phyloP scores from a whole-genome alignment of 768 basidiomycete genomes.

The Boletus barrowsii region DNA sequence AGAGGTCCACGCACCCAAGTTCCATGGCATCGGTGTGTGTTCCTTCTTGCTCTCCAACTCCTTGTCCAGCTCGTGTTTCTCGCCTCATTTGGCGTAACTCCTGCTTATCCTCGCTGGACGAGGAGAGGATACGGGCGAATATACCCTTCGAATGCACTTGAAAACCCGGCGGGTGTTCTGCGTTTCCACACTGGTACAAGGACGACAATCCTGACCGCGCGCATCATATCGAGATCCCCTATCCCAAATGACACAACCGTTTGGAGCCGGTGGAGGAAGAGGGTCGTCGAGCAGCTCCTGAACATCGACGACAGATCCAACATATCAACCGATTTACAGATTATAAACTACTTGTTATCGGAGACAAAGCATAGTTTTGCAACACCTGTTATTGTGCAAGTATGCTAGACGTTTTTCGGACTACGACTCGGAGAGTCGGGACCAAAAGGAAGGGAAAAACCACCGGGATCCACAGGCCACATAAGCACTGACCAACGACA shows the following conservation, averaged over 20 bases:
- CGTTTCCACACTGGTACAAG: conserved; percentile 17
- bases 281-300: conserved; percentile 16
- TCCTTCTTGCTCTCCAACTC: conserved; percentile 21
- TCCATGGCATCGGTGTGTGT: conserved; percentile 21
- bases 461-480: neutral
- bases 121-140: conserved; percentile 19
- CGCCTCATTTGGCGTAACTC: too few species aligned
- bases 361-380: neutral
- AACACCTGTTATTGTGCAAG: too few species aligned
- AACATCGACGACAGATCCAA: neutral
- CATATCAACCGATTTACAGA: neutral
- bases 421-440: neutral
- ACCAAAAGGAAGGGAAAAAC: neutral
- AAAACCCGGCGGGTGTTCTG: neutral
- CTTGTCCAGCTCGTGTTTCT: conserved; percentile 31
- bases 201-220: conserved; percentile 10
- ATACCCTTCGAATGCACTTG: conserved; percentile 15
- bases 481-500: conserved; percentile 1
- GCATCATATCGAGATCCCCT: conserved; percentile 11
- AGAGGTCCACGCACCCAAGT: neutral
- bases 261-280: conserved; percentile 6
- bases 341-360: neutral
- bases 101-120: neutral
- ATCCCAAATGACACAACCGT: conserved; percentile 20
- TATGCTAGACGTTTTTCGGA: neutral